These are phyloP conservation scores for Cyclotella choctawhatcheeana DNA, from an alignment of 108 stramenopile species.

Conservation along the genomic window DNA sequence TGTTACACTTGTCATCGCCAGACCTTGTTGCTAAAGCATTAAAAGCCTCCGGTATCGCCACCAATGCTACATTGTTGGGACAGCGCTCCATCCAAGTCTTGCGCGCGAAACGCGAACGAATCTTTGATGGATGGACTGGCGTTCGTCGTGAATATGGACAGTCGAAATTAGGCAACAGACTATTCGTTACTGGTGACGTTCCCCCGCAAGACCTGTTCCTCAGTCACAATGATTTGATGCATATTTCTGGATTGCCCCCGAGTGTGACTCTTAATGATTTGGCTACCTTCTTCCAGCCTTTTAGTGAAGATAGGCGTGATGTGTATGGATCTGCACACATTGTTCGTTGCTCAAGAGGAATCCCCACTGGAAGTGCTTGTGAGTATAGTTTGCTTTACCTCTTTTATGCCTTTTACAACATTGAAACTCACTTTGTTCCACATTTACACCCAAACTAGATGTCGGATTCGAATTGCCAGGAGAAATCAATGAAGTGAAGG, in stretches of 20 bases:
- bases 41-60: slow-evolving; percentile 55
- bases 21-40: slow-evolving; percentile 64
- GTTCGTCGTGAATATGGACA: slow-evolving; percentile 36
- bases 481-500: slow-evolving; percentile 66
- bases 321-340: slow-evolving; percentile 79
- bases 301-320: slow-evolving; percentile 66
- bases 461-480: slow-evolving; percentile 84
- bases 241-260: slow-evolving; percentile 69
- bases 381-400: slow-evolving; percentile 5
- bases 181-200: slow-evolving; percentile 84
- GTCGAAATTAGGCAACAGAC: slow-evolving; percentile 53
- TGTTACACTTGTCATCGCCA: slow-evolving; percentile 66
- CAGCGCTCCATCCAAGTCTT: slow-evolving; percentile 65
- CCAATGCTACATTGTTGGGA: slow-evolving; percentile 58
- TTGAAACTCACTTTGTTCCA: background rate
- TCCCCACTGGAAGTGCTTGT: slow-evolving; percentile 75
- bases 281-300: slow-evolving; percentile 73
- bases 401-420: background rate
- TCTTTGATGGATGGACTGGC: slow-evolving; percentile 58
- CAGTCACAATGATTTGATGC: slow-evolving; percentile 73
- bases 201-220: slow-evolving; percentile 78
- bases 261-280: slow-evolving; percentile 68
- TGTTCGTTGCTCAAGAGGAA: slow-evolving; percentile 66
- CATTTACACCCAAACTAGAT: slow-evolving; percentile 13
- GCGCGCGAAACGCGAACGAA: slow-evolving; percentile 75